A percentile compares a stretch with the other conserved stretches of the same genome.
Evolutionary conservation across 169 alveolate species (phyloP).

Genomic region (Plasmodium reichenowi): DNA sequence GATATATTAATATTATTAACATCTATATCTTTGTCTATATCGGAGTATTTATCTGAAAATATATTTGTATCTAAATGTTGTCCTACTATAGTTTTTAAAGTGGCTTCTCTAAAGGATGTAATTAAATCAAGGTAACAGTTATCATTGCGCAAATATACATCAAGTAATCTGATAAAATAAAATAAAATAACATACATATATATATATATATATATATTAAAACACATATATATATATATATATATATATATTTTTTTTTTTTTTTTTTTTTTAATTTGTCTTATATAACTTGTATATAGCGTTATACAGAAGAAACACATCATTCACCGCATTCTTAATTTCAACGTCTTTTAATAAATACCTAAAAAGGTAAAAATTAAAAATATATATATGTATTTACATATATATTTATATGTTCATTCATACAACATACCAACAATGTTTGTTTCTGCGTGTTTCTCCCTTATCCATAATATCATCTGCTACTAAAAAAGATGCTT

Average conservation of each 20-base stretch:
- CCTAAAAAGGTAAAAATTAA: slow-evolving; percentile 60
- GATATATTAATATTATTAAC: slow-evolving; percentile 20
- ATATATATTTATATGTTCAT: neutral
- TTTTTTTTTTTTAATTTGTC: neutral
- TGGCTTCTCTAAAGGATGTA: slow-evolving; percentile 78
- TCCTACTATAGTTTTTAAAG: slow-evolving; percentile 85
- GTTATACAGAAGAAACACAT: slow-evolving; percentile 81
- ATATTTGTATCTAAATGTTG: slow-evolving; percentile 85
- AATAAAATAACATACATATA: neutral
- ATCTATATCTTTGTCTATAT: slow-evolving; percentile 8
- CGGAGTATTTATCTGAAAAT: slow-evolving; percentile 51
- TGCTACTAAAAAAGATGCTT: slow-evolving; percentile 86
- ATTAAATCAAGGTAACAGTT: slow-evolving; percentile 67
- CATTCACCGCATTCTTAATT: slow-evolving; percentile 85
- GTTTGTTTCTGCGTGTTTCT: slow-evolving; percentile 80
- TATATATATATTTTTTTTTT: slow-evolving; percentile 29
- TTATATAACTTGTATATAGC: slow-evolving; percentile 79
- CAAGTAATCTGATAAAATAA: slow-evolving; percentile 14
- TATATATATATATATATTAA: neutral
- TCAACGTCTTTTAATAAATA: slow-evolving; percentile 84
- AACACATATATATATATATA: neutral
- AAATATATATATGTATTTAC: neutral
- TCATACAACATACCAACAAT: slow-evolving; percentile 81
- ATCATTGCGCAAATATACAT: slow-evolving; percentile 73
- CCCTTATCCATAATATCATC: slow-evolving; percentile 88